Base-by-base conservation (phyloP, 352 stramenopile genomes). In the Phytophthora pinifolia region DNA sequence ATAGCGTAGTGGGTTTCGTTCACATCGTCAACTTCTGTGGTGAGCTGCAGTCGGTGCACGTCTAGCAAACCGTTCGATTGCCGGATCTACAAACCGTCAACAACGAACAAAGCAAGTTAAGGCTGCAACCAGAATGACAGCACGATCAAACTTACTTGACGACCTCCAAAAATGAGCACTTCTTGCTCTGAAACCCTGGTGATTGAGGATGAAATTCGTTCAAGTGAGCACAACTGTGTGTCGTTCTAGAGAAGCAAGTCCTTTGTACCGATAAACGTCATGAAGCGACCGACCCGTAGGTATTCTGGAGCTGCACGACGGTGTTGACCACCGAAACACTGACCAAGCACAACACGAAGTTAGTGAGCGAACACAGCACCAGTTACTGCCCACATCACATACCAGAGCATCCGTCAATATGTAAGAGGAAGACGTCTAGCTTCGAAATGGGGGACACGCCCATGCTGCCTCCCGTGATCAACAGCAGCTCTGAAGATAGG, bases 391-490 rank as follows among this genome's bases (percentile, higher is more conserved):
- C 22, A 25, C 1, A 13, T n/a, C 32, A 61, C 54, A 27, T 53
- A 80, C 74, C 47, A 32, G 52, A 36, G 27, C 55, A 67, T 18
- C 45, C 68, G 25, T 77, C 55, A n/a, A 86, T 62, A 27, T 82
- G 65, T 9, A 81, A 46, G 31, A 86, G 41, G 35, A 71, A 57
- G 22, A 79, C 63, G 22, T 82, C 65, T 20, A 76, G 66, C 42
- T 18, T 58, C 22, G 63, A 57, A 35, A 88, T 76, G 1, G 79
- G 76, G 1, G 62, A 72, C 15, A 82, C 83, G 6, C 81, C 79
- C 43, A 76, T 67, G n/a, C 81, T 92, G 1, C 79, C 81, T 12
- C 81, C 81, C 1, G 75, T 74, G 35, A 92, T 71, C 33, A 89
- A 15, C 13, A 89, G 6, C 17, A 76, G 20, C 1, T 72, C 43